These are phyloP conservation scores for Coemansia sp. DNA, from an alignment of 192 early-diverging fungal species.

Conservation along the genomic window DNA sequence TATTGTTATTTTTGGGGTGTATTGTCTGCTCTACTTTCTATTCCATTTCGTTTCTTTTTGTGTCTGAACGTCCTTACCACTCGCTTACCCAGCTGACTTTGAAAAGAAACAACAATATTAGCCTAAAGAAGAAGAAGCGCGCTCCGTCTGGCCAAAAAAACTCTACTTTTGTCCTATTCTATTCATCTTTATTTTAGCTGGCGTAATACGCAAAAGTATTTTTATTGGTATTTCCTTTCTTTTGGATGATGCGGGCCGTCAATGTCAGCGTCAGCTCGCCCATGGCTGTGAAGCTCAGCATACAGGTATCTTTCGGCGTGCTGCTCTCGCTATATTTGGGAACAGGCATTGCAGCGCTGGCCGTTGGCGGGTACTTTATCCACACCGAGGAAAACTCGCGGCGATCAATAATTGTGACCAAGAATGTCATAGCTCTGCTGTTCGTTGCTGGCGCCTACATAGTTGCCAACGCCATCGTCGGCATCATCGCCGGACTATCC, in stretches of 20 bases:
- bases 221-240: not conserved
- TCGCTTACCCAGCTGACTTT: conserved; percentile 3
- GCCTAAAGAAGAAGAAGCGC: not conserved
- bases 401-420: conserved; percentile 30
- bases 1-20: not conserved
- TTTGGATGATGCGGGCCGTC: conserved; percentile 9
- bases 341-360: conserved; percentile 29
- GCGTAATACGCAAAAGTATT: not conserved
- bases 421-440: conserved; percentile 29
- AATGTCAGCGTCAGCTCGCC: conserved; percentile 18
- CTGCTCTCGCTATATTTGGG: conserved; percentile 30
- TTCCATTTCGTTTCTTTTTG: not conserved
- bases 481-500: conserved; percentile 27
- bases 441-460: conserved; percentile 31
- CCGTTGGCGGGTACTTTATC: conserved; percentile 30
- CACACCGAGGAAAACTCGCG: conserved; percentile 16
- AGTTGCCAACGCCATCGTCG: conserved; percentile 15
- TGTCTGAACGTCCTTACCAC: not conserved
- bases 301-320: conserved; percentile 18
- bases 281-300: conserved; percentile 21
- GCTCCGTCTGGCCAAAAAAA: too few relatives aligned
- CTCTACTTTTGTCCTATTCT: not conserved
- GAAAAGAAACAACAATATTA: not conserved
- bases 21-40: not conserved
- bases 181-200: not conserved